Evolutionary conservation across 345 rosid genomes (phyloP).

Genomic region (Moricandia moricandioides): DNA sequence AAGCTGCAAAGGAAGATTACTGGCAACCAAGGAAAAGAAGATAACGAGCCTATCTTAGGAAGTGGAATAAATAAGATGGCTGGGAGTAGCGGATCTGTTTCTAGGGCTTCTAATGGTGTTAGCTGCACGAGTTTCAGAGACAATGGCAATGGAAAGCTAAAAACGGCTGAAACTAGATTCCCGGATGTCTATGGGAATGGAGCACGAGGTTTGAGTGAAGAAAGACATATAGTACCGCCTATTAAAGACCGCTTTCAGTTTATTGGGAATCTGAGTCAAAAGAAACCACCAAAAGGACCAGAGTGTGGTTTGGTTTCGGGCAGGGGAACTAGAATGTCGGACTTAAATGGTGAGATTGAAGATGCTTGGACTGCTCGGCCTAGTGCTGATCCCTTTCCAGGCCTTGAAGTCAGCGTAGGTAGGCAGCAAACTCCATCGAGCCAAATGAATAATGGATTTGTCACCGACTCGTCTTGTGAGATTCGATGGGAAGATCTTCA

Average conservation of each 20-base stretch:
- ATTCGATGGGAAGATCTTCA: constrained; percentile 74
- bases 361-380: constrained; percentile 40
- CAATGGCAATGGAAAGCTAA: constrained; percentile 24
- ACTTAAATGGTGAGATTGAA: constrained; percentile 36
- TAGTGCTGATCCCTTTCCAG: constrained; percentile 31
- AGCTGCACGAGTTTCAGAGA: constrained; percentile 23
- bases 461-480: constrained; percentile 45
- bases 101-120: constrained; percentile 33
- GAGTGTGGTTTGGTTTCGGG: constrained; percentile 32
- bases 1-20: constrained; percentile 54
- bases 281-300: constrained; percentile 29
- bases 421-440: constrained; percentile 51
- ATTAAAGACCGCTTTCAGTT: constrained; percentile 36
- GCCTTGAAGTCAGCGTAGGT: constrained; percentile 38
- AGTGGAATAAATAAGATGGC: not conserved
- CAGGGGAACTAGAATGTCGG: constrained; percentile 41
- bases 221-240: constrained; percentile 29
- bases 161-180: constrained; percentile 14
- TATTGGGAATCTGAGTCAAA: constrained; percentile 27
- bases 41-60: constrained; percentile 1
- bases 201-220: constrained; percentile 29
- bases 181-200: constrained; percentile 30
- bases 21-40: constrained; percentile 33
- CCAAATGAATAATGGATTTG: constrained; percentile 45
- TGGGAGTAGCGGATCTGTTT: constrained; percentile 23